These are phyloP conservation scores for Luffa aegyptiaca DNA, from an alignment of 306 rosid genomes.

Conservation along the genomic window DNA sequence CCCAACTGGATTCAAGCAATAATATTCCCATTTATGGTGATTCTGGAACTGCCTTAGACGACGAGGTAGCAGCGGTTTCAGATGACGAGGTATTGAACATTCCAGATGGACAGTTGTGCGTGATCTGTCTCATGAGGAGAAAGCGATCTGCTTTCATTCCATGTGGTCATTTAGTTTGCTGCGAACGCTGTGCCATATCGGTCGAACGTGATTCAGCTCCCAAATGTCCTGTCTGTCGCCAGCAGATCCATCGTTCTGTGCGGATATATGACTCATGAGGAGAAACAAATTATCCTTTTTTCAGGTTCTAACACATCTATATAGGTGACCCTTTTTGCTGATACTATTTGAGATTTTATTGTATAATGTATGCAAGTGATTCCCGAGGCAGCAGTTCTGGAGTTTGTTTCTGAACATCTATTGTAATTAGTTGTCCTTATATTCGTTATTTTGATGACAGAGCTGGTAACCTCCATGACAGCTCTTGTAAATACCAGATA, in stretches of 20 bases:
- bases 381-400: not conserved
- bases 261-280: constrained; percentile 57
- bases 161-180: constrained; percentile 85
- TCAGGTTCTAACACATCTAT: not conserved
- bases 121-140: constrained; percentile 75
- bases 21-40: constrained; percentile 17
- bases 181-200: constrained; percentile 60
- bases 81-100: constrained; percentile 37
- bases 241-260: constrained; percentile 53
- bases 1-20: constrained; percentile 28
- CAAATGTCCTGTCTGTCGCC: constrained; percentile 88
- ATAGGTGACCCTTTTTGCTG: not conserved
- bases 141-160: constrained; percentile 80
- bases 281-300: not conserved
- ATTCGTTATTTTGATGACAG: not conserved
- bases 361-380: not conserved
- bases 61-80: constrained; percentile 45
- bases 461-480: not conserved
- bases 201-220: constrained; percentile 56
- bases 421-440: not conserved
- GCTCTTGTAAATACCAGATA: not conserved
- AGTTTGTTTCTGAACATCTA: not conserved
- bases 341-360: not conserved
- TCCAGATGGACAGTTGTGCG: constrained; percentile 72
- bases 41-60: constrained; percentile 27